A percentile compares a stretch with the other conserved stretches of the same genome.
Evolutionary conservation across 768 basidiomycete species (phyloP).

Genomic region (Neoboletus magnificus): DNA sequence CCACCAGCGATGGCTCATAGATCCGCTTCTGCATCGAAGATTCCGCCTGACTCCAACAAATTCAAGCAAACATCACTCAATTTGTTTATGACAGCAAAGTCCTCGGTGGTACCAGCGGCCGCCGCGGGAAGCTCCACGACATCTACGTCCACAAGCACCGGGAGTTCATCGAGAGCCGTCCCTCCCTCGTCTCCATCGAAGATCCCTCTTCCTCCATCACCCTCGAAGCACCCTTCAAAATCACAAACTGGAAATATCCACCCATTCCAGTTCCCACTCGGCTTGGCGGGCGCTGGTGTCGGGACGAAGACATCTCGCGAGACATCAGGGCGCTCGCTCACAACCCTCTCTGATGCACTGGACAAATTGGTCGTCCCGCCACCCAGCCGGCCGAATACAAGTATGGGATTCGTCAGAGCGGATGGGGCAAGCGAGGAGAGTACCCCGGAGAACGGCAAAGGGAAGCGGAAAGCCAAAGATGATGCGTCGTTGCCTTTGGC

Average conservation of each 20-base stretch:
- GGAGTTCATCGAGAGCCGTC: slow-evolving; percentile 5
- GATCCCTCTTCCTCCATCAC: slow-evolving; percentile 25
- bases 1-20: background rate
- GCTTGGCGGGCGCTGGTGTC: background rate
- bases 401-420: slow-evolving; percentile 56
- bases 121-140: background rate
- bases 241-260: slow-evolving; percentile 5
- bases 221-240: slow-evolving; percentile 13
- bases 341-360: slow-evolving; percentile 61
- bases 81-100: slow-evolving; percentile 19
- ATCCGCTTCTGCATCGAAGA: slow-evolving; percentile 13
- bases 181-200: slow-evolving; percentile 27
- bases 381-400: slow-evolving; percentile 65
- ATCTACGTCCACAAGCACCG: slow-evolving; percentile 6
- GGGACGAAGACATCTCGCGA: background rate
- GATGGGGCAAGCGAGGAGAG: slow-evolving; percentile 11
- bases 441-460: slow-evolving; percentile 3
- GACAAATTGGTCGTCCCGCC: slow-evolving; percentile 68
- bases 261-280: slow-evolving; percentile 3
- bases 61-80: slow-evolving; percentile 26
- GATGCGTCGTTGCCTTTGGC: slow-evolving; percentile 16
- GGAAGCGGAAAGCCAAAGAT: slow-evolving; percentile 23
- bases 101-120: background rate
- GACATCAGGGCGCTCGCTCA: slow-evolving; percentile 42
- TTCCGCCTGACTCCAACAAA: slow-evolving; percentile 12